phyloP scores from a whole-genome alignment of 805 yeast species.

The Yamadazyma tumulicola region DNA sequence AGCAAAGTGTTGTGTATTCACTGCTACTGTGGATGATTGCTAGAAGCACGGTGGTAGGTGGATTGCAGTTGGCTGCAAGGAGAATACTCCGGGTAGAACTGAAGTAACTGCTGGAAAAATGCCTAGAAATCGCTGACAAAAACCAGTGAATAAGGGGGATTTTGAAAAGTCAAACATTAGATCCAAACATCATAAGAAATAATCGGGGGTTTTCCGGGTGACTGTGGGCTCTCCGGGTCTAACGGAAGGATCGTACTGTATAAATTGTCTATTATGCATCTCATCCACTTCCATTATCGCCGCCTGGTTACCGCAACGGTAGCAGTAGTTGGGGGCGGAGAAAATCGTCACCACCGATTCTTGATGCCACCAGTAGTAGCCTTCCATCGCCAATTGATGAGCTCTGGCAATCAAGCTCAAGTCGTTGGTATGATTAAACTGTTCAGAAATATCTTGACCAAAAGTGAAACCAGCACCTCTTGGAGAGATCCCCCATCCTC shows the following conservation, averaged over 20 bases:
- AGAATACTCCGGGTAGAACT: too few relatives aligned
- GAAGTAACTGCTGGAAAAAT: too few relatives aligned
- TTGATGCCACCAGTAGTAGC: slow-evolving; percentile 92
- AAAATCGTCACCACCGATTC: slow-evolving; percentile 92
- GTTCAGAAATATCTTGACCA: slow-evolving; percentile 93
- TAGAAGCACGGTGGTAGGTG: too few relatives aligned
- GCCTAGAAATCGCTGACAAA: too few relatives aligned
- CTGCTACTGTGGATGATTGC: not conserved
- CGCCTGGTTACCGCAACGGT: slow-evolving; percentile 97
- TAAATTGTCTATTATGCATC: slow-evolving; percentile 81
- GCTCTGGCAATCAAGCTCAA: slow-evolving; percentile 87
- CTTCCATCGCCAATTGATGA: slow-evolving; percentile 97
- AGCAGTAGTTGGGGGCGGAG: slow-evolving; percentile 94
- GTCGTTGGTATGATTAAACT: slow-evolving; percentile 88
- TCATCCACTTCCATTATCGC: slow-evolving; percentile 98
- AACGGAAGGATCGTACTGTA: slow-evolving; percentile 94
- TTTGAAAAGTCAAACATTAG: too few relatives aligned
- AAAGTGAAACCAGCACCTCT: slow-evolving; percentile 98
- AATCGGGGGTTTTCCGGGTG: slow-evolving; percentile 94
- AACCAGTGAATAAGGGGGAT: too few relatives aligned
- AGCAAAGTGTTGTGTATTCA: too few relatives aligned
- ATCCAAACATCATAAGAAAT: slow-evolving; percentile 72
- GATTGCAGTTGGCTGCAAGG: too few relatives aligned
- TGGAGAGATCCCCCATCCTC: slow-evolving; percentile 97
- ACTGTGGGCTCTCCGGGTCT: slow-evolving; percentile 98